Evolutionary conservation across 2,329 filamentous ascomycete species (phyloP).

Genomic region (Alternaria tenuissima): DNA sequence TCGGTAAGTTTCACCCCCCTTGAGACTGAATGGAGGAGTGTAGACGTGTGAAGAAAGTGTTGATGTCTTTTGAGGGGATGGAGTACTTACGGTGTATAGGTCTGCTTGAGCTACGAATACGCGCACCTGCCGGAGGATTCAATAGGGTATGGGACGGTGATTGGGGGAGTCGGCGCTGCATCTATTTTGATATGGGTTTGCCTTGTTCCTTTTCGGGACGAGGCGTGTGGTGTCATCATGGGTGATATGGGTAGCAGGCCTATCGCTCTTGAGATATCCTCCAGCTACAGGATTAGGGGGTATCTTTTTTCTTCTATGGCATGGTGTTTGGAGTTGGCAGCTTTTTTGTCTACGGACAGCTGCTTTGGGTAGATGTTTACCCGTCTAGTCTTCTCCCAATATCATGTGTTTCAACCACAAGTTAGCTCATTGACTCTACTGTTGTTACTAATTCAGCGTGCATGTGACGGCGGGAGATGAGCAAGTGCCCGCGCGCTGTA

Average conservation of each 20-base stretch:
- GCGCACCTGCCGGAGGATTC: too few relatives aligned
- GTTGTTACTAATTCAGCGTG: not conserved
- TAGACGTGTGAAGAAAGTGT: too few relatives aligned
- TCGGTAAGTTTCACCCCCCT: conserved; percentile 34
- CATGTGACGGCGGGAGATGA: too few relatives aligned
- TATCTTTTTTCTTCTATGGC: not conserved
- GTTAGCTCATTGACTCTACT: not conserved
- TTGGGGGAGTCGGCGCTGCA: too few relatives aligned
- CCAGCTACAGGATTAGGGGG: not conserved
- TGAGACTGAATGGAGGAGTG: too few relatives aligned
- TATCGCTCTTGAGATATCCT: not conserved
- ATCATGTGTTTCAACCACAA: not conserved
- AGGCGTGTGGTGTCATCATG: too few relatives aligned
- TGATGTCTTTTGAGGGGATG: conserved; percentile 36
- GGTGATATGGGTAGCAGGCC: too few relatives aligned
- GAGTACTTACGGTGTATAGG: conserved; percentile 40
- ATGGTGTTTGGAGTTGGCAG: conserved; percentile 18
- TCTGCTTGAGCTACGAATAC: conserved; percentile 2
- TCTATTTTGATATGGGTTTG: too few relatives aligned
- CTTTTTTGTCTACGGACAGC: conserved; percentile 18
- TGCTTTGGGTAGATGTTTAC: not conserved
- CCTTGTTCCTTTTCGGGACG: too few relatives aligned
- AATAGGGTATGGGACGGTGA: too few relatives aligned
- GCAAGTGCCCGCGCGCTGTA: too few relatives aligned
- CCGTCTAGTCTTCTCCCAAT: not conserved